Evolutionary conservation across 192 early-diverging fungal genomes (phyloP).

Genomic region (Coemansia sp.): DNA sequence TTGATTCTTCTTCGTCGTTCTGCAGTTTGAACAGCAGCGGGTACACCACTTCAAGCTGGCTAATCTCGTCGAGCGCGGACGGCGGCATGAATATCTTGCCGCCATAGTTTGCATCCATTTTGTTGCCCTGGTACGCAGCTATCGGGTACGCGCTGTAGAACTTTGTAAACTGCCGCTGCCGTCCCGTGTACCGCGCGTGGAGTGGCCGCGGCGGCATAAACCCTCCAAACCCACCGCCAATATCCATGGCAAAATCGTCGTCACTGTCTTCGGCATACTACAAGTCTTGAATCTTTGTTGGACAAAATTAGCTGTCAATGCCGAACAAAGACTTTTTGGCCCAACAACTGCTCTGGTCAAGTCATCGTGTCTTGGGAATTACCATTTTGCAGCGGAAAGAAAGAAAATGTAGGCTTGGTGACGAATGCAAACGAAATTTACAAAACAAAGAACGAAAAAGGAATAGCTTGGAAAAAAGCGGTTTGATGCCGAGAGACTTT

Average conservation of each 20-base stretch:
- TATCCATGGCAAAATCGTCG: constrained; percentile 25
- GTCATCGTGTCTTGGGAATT: too few relatives aligned
- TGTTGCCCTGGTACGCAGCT: constrained; percentile 28
- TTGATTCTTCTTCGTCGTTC: constrained; percentile 53
- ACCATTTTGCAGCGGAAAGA: too few relatives aligned
- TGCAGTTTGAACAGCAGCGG: constrained; percentile 90
- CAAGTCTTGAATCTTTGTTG: too few relatives aligned
- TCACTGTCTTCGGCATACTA: constrained; percentile 32
- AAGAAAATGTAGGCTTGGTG: background rate
- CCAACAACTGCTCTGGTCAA: too few relatives aligned
- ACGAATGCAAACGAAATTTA: background rate
- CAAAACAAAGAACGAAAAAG: background rate
- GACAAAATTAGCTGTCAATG: too few relatives aligned
- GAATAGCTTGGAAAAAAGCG: background rate
- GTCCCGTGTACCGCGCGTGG: constrained; percentile 4
- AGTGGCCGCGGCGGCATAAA: constrained; percentile 7
- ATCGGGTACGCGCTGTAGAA: constrained; percentile 52
- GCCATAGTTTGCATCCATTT: constrained; percentile 45
- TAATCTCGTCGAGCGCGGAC: constrained; percentile 54
- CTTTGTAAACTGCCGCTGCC: constrained; percentile 38
- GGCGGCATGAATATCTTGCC: constrained; percentile 55
- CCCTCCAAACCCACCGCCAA: constrained; percentile 12
- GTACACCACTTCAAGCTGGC: constrained; percentile 82
- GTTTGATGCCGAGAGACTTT: background rate
- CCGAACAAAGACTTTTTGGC: too few relatives aligned